Base-by-base conservation (phyloP, 148 eudicot genomes). In the Arbutus unedo region DNA sequence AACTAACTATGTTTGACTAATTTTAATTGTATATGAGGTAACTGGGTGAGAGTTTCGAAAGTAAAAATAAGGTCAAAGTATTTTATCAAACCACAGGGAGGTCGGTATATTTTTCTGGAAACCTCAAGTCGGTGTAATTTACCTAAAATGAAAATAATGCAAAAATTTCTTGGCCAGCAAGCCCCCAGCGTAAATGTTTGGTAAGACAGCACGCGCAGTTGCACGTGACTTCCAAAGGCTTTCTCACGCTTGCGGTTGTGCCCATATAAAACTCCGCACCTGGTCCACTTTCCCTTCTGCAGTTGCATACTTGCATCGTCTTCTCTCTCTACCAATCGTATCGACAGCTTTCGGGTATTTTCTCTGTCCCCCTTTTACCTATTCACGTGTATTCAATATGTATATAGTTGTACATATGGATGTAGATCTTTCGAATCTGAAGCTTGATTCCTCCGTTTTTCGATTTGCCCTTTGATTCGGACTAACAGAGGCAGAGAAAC, bases 381-480 rank as follows among this genome's bases (percentile, higher is more conserved):
- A 25, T 71, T 5, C 4, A 43, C 6, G 15, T 18, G n/a, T 73
- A 47, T 73, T 23, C 76, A 49, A 5, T 49, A 75, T 48, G 3
- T 25, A 51, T n/a, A 5, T 75, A 13, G 49, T 18, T 48, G 1
- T 75, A 18, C 51, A 73, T 19, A 48, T 47, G 51, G 76, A 13
- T 47, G 23, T 66, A 25, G 71, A 66, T 66, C 71, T 31, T 73
- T 73, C 45, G 76, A 19, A 73, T 75, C 57, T 50, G 41, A 23
- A 23, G 8, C 25, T 53, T 53, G 60, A 51, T 76, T 31, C 5
- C 25, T 10, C 3, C 2, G 14, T 54, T 53, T 25, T 51, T 3
- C 7, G 76, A 45, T 45, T 72, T 72, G 49, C 2, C 38, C 1
- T 31, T 31, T 31, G 38, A 31, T 31, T 31, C 38, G 38, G 38